These are phyloP conservation scores for Aspergillus eucalypticola DNA, from an alignment of 2,329 filamentous ascomycete genomes.

Conservation along the genomic window DNA sequence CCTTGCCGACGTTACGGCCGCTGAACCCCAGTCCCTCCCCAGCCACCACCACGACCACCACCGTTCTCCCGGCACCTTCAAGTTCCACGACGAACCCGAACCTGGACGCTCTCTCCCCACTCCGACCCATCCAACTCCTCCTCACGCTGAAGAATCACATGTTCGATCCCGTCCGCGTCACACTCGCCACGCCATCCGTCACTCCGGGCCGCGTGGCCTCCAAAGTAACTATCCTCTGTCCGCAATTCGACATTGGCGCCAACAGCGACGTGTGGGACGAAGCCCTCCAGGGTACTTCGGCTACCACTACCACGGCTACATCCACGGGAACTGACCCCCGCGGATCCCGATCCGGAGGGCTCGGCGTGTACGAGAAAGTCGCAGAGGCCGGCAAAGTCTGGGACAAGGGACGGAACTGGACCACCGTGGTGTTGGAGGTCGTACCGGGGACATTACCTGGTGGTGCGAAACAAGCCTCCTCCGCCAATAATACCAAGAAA, in stretches of 20 bases:
- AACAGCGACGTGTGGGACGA: slow-evolving; percentile 96
- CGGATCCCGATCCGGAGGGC: slow-evolving; percentile 43
- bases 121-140: slow-evolving; percentile 70
- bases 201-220: slow-evolving; percentile 76
- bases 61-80: slow-evolving; percentile 16
- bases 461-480: slow-evolving; percentile 14
- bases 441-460: slow-evolving; percentile 58
- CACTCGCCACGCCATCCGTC: slow-evolving; percentile 76
- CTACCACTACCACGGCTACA: slow-evolving; percentile 26
- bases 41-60: slow-evolving; percentile 21
- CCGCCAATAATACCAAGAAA: slow-evolving; percentile 3
- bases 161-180: slow-evolving; percentile 86
- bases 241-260: slow-evolving; percentile 89
- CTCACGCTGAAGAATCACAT: slow-evolving; percentile 91
- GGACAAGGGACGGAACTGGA: slow-evolving; percentile 92
- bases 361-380: slow-evolving; percentile 49
- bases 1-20: slow-evolving; percentile 68
- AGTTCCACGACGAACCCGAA: slow-evolving; percentile 43
- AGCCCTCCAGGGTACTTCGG: slow-evolving; percentile 62
- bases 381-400: slow-evolving; percentile 94
- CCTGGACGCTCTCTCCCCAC: slow-evolving; percentile 51
- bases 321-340: slow-evolving; percentile 33
- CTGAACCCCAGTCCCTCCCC: slow-evolving; percentile 50
- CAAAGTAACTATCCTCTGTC: slow-evolving; percentile 88
- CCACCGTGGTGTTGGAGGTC: slow-evolving; percentile 88